Percentiles rank a stretch among this genome's conserved stretches.
These are phyloP conservation scores for Scenedesmus sp. DNA, from an alignment of 163 green algal species.

Conservation along the genomic window DNA sequence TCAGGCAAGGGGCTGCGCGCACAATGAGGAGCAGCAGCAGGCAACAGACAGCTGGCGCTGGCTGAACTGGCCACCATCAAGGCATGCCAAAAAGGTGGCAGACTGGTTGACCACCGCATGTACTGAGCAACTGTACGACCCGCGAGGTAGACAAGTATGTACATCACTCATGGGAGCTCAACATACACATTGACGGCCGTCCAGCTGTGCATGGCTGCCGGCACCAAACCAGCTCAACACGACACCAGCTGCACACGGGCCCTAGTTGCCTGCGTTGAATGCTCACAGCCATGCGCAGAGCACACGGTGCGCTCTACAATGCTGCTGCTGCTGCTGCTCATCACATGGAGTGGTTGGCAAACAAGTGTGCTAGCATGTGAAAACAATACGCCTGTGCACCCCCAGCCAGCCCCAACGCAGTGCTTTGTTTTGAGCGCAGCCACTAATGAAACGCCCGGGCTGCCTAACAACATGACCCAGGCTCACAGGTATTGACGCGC, in stretches of 20 bases:
- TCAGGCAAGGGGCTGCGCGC: not conserved
- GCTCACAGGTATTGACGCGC: not conserved
- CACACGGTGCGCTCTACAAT: not conserved
- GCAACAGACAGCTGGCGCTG: not conserved
- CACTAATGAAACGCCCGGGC: not conserved
- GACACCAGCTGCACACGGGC: not conserved
- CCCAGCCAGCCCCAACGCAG: not conserved
- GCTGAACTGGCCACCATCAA: not conserved
- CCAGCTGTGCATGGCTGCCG: not conserved
- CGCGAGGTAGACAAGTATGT: not conserved
- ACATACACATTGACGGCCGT: not conserved
- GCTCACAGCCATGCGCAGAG: not conserved
- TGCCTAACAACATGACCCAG: constrained; percentile 11
- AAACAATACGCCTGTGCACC: constrained; percentile 9
- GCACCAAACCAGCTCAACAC: not conserved
- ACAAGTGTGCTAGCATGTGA: not conserved
- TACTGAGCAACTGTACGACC: not conserved
- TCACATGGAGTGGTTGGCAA: not conserved
- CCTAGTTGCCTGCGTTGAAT: not conserved
- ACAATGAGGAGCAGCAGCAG: not conserved
- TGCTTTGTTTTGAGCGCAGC: not conserved
- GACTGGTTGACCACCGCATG: not conserved
- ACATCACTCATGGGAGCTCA: not conserved
- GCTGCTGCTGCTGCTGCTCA: not conserved
- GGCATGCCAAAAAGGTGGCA: not conserved